Conservation (phyloP, 2,329 filamentous ascomycete genomes). For the Pseudogymnoascus sp. region DNA sequence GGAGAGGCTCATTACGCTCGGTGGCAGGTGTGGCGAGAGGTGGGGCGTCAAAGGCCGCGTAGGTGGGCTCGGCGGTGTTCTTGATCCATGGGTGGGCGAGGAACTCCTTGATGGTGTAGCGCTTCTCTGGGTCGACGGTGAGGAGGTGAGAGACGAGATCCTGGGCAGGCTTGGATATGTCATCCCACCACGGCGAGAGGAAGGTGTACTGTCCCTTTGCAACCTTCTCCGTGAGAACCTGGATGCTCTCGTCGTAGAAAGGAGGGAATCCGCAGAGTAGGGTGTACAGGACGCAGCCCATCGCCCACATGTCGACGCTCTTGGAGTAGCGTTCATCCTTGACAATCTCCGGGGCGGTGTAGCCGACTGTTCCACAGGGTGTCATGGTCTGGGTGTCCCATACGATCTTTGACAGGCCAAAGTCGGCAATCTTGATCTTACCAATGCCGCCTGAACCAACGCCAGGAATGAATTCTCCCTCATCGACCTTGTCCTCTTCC, state of each 20-base stretch:
- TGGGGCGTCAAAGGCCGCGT: constrained; percentile 61
- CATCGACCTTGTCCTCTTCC: constrained; percentile 95
- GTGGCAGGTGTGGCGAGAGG: constrained; percentile 61
- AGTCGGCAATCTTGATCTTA: constrained; percentile 94
- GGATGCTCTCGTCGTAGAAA: constrained; percentile 97
- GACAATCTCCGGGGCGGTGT: constrained; percentile 96
- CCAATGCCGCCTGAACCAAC: constrained; percentile 86
- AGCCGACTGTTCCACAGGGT: constrained; percentile 96
- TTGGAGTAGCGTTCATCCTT: constrained; percentile 99
- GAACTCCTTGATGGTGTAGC: constrained; percentile 90
- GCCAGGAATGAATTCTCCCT: constrained; percentile 83
- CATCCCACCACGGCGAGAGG: constrained; percentile 98
- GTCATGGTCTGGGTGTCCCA: constrained; percentile 99
- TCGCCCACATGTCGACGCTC: constrained; percentile 98
- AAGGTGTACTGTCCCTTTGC: constrained; percentile 96
- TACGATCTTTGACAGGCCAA: constrained; percentile 93
- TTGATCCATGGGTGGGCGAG: constrained; percentile 91
- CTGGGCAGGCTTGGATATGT: constrained; percentile 90
- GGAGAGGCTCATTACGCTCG: constrained; percentile 32
- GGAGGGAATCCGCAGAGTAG: constrained; percentile 95
- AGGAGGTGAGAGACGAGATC: constrained; percentile 90
- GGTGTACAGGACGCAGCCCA: constrained; percentile 95
- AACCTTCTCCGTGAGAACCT: constrained; percentile 94
- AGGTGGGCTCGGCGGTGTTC: constrained; percentile 59
- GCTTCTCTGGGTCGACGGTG: constrained; percentile 89